Conservation (phyloP, 2,329 filamentous ascomycete species). For the Metarhizium robertsii region DNA sequence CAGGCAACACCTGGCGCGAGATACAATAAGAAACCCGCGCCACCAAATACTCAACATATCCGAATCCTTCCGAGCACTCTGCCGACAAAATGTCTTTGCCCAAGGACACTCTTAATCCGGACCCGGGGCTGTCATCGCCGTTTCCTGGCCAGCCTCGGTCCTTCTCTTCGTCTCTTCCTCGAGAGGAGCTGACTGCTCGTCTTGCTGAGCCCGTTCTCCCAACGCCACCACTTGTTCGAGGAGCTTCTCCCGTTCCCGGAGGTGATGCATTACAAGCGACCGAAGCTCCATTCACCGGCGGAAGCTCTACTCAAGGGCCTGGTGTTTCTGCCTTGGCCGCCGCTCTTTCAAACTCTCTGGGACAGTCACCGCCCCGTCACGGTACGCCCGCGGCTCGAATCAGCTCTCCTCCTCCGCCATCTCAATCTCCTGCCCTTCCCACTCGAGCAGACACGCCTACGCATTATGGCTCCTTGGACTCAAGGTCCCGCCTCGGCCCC, state of each 20-base stretch:
- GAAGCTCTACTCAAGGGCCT: slow-evolving; percentile 58
- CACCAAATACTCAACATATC: background rate
- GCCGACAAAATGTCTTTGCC: slow-evolving; percentile 26
- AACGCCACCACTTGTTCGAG: slow-evolving; percentile 27
- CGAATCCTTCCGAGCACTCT: slow-evolving; percentile 3
- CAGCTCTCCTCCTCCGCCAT: slow-evolving; percentile 41
- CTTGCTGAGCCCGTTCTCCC: slow-evolving; percentile 47
- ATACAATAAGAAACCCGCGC: slow-evolving; percentile 1
- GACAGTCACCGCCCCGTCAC: slow-evolving; percentile 59
- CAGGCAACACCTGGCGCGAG: background rate
- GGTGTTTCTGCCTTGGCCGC: slow-evolving; percentile 82
- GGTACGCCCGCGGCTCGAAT: slow-evolving; percentile 54
- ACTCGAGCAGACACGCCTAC: slow-evolving; percentile 46
- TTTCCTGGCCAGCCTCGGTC: slow-evolving; percentile 35
- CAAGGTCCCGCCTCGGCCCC: slow-evolving; percentile 46
- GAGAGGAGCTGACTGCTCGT: slow-evolving; percentile 51
- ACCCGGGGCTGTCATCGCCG: slow-evolving; percentile 37
- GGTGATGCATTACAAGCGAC: slow-evolving; percentile 21
- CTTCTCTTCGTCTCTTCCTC: slow-evolving; percentile 42
- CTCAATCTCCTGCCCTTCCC: slow-evolving; percentile 27
- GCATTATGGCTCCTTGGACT: slow-evolving; percentile 81
- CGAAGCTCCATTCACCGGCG: slow-evolving; percentile 56
- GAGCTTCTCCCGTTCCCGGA: slow-evolving; percentile 21
- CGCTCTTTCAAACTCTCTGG: slow-evolving; percentile 68
- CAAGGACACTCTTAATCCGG: slow-evolving; percentile 26